Evolutionary conservation across 345 rosid genomes (phyloP).

Genomic region (Toxicodendron radicans): DNA sequence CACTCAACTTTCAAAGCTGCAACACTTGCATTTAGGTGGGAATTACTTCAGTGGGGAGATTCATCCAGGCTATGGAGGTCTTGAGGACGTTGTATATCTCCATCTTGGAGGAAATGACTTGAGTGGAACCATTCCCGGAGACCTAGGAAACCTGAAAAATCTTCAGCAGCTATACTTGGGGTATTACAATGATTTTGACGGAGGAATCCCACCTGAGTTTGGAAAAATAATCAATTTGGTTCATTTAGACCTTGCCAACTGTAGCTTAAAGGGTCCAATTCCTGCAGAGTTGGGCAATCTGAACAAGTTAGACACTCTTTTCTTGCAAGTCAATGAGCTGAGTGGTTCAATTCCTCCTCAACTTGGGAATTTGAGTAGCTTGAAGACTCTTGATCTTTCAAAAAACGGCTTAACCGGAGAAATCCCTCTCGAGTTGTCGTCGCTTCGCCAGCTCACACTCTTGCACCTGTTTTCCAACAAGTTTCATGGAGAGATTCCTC

Average conservation of each 20-base stretch:
- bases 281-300: conserved; percentile 67
- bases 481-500: conserved; percentile 81
- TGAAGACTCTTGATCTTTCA: conserved; percentile 77
- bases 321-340: conserved; percentile 67
- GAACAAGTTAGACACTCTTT: conserved; percentile 61
- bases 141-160: conserved; percentile 67
- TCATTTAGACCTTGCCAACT: conserved; percentile 71
- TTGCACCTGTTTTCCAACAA: conserved; percentile 76
- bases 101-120: conserved; percentile 83
- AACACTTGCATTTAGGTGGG: conserved; percentile 79
- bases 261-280: conserved; percentile 70
- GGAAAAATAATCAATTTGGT: conserved; percentile 64
- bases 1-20: conserved; percentile 41
- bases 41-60: conserved; percentile 77
- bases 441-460: conserved; percentile 58
- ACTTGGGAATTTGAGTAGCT: conserved; percentile 68
- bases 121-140: conserved; percentile 62
- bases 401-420: conserved; percentile 71
- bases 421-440: conserved; percentile 66
- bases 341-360: conserved; percentile 65
- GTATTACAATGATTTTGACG: conserved; percentile 66
- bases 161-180: conserved; percentile 68
- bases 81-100: conserved; percentile 55
- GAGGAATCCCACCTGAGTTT: conserved; percentile 70
- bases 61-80: conserved; percentile 58